Conservation (phyloP, 2,329 filamentous ascomycete genomes). For the Hysterium pulicare region DNA sequence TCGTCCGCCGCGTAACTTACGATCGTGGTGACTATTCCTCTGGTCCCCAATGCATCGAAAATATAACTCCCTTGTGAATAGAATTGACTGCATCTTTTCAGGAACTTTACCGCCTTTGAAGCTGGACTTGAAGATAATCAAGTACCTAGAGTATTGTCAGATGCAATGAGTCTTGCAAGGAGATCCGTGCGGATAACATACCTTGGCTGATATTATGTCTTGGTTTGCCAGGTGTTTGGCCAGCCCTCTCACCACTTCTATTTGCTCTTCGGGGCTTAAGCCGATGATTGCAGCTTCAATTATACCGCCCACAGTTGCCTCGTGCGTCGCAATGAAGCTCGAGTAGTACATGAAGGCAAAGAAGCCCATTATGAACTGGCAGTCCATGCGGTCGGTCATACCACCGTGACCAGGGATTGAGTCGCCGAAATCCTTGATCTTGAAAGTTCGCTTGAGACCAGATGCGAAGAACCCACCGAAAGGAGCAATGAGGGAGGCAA, state of each 20-base stretch:
- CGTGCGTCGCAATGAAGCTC: conserved; percentile 89
- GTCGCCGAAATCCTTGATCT: conserved; percentile 99
- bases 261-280: conserved; percentile 81
- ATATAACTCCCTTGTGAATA: neutral
- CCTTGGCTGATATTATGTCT: conserved; percentile 54
- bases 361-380: conserved; percentile 99
- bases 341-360: conserved; percentile 99
- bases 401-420: conserved; percentile 96
- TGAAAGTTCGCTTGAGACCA: conserved; percentile 96
- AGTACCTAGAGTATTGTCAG: conserved; percentile 6
- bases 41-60: neutral
- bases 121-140: conserved; percentile 8
- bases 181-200: conserved; percentile 22
- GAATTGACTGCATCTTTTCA: neutral
- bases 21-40: neutral
- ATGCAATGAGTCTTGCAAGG: conserved; percentile 2
- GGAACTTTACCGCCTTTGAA: conserved; percentile 7
- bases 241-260: conserved; percentile 67
- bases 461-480: conserved; percentile 99
- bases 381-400: conserved; percentile 99
- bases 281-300: conserved; percentile 90
- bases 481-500: conserved; percentile 92
- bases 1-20: neutral
- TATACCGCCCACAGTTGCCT: conserved; percentile 78
- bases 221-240: conserved; percentile 64